A percentile compares a stretch with the other conserved stretches of the same genome.
phyloP scores from a whole-genome alignment of 371 early-diverging fungal genomes.

The Mortierella sp. region DNA sequence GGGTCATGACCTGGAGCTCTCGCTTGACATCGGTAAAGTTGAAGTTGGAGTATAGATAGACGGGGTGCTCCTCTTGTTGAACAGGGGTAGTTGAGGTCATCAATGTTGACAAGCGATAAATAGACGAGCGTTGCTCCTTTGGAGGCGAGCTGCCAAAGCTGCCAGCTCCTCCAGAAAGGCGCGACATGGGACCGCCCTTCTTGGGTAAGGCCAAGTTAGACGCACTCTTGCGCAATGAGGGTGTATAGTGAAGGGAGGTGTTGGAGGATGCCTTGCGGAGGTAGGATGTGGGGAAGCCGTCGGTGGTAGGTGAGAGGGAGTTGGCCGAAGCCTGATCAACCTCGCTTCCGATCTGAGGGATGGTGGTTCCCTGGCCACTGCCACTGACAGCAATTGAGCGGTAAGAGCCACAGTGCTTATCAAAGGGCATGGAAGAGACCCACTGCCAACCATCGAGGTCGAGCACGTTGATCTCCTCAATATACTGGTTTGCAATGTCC shows the following conservation, averaged over 20 bases:
- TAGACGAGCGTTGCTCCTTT: constrained; percentile 44
- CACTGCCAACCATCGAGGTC: constrained; percentile 78
- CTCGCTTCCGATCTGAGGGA: constrained; percentile 58
- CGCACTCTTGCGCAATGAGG: constrained; percentile 49
- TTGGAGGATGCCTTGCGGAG: constrained; percentile 41
- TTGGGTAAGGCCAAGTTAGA: constrained; percentile 54
- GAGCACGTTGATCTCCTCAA: constrained; percentile 83
- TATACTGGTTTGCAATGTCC: constrained; percentile 81
- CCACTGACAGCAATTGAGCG: constrained; percentile 78
- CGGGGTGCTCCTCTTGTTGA: constrained; percentile 61
- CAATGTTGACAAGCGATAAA: constrained; percentile 49
- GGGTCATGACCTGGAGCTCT: constrained; percentile 74
- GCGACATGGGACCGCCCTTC: constrained; percentile 51
- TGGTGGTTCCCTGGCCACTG: constrained; percentile 42
- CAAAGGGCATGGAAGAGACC: constrained; percentile 75
- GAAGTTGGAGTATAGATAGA: constrained; percentile 84
- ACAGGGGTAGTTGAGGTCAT: constrained; percentile 30
- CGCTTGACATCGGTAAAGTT: constrained; percentile 83
- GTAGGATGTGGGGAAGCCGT: constrained; percentile 56
- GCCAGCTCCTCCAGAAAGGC: constrained; percentile 49
- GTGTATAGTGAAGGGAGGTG: constrained; percentile 36
- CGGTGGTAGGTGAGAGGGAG: constrained; percentile 34
- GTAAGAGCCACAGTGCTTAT: constrained; percentile 84
- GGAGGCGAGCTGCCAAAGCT: constrained; percentile 48
- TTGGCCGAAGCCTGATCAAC: constrained; percentile 27